Evolutionary conservation across 179 eudicot genomes (phyloP), one percentile per base, ranked within the genome.

Genomic region (Camellia oleifera): DNA sequence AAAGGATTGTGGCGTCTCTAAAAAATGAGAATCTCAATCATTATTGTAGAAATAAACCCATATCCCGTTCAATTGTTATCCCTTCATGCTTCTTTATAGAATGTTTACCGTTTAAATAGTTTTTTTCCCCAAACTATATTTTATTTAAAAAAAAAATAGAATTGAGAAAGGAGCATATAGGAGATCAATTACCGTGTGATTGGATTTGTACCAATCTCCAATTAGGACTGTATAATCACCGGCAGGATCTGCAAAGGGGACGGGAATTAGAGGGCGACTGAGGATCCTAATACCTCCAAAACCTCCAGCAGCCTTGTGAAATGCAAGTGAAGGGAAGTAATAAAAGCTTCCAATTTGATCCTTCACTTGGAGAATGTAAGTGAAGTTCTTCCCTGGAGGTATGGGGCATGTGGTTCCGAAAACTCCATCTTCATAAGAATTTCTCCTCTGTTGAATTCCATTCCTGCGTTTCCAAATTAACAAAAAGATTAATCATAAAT

Each of bases 231-330:
- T 92, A 83, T 81, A 88, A 73, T 96, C 99, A 48, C 81, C 97
- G 6, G 92, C 88, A 32, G 99, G 99, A 13, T 85, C 84, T 0
- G 85, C 80, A 26, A 96, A 96, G 3, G 99, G 99, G 44, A 96
- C 93, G 0, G 98, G 98, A 65, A 96, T 96, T 20, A 83, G 40
- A 2, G 99, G 99, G 45, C 99, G 88, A 82, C 99, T 96, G 32
- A 92, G 90, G 74, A 96, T 94, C 78, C 92, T 84, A 79, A 96
- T 89, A 20, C 97, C 98, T 45, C 99, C 99, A 11, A 94, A 96
- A 42, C 87, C 99, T 76, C 99, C 99, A 52, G 98, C 98, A 42
- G 98, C 99, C 81, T 96, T 96, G 85, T 96, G 99, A 82, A 94
- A 92, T 69, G 81, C 96, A 4, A 91, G 92, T 50, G 98, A 96